Base-by-base conservation (phyloP, 768 basidiomycete species). In the Amanita rimosa region DNA sequence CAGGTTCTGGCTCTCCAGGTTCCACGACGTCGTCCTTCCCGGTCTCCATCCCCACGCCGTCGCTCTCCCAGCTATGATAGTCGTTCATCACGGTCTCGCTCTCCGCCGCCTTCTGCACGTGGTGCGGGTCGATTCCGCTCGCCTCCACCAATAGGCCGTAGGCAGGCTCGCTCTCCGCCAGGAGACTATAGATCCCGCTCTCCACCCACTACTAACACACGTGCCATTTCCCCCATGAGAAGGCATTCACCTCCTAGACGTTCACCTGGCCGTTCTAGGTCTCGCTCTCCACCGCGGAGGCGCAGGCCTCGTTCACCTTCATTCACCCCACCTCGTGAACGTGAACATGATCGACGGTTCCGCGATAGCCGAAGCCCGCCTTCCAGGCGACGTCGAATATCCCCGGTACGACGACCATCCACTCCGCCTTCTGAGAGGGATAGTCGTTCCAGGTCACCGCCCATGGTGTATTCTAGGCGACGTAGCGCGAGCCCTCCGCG, bases 291-390 rank as follows among this genome's bases (percentile, higher is more conserved):
- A 9, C 65, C 64, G 5, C 53, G 57, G 33, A 64, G 63, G 26
- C 61, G 68, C 13, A 63, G 70, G 41, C 62, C 55, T 62, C 78
- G 58, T 60, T 75, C 59, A 61, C 75, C 57, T 26, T 77, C 83
- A 7, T 66, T 59, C 29, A 66, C 79, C 0, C 75, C 79, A 1
- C 78, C 76, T 6, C 67, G 66, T 35, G 64, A 66, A 26, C 55
- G 59, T 26, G 61, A 60, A 39, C 67, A 70, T 34, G 62, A 65
- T 26, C 41, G 64, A 31, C 49, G 55, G 45, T 50, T 59, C 45
- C 58, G 67, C 41, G 71, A 70, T 53, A 79, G 75, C 52, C 76
- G 78, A 40, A 81, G 78, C 57, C 83, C 80, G 0, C 78, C 73
- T 31, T 55, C 68, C 17, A 68, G 76, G 6, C 64, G 71, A 24